Evolutionary conservation across 179 eudicot genomes (phyloP).

Genomic region (Silene coronaria): DNA sequence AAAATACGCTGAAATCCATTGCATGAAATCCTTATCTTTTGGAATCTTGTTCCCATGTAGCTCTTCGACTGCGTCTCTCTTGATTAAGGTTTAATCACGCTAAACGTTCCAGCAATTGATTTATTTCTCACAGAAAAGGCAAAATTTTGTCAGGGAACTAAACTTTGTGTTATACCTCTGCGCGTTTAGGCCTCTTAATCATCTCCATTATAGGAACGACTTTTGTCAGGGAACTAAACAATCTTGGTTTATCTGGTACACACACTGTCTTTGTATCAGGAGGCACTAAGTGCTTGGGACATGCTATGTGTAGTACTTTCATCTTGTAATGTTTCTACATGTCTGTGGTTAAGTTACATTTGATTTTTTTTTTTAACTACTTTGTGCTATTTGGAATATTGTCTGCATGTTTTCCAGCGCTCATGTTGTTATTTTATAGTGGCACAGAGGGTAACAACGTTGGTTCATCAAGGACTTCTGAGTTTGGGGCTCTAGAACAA

Average conservation of each 20-base stretch:
- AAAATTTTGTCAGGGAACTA: no score
- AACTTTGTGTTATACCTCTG: no score
- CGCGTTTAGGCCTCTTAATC: conserved; percentile 3
- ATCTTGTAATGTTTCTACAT: conserved; percentile 5
- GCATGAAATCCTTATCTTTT: conserved; percentile 2
- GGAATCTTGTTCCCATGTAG: not conserved
- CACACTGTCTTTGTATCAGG: not conserved
- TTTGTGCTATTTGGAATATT: not conserved
- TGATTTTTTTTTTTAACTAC: not conserved
- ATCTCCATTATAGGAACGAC: conserved; percentile 1
- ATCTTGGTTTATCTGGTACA: conserved; percentile 1
- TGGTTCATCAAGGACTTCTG: conserved; percentile 42
- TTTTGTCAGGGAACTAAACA: no score
- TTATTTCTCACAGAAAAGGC: conserved; percentile 5
- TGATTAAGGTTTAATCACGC: conserved; percentile 8
- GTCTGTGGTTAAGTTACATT: not conserved
- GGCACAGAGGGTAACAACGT: conserved; percentile 44
- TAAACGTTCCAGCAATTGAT: not conserved
- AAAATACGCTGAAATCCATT: conserved; percentile 6
- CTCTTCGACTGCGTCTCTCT: conserved; percentile 5
- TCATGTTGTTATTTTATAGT: conserved; percentile 38
- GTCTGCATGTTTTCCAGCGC: not conserved
- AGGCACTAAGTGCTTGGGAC: no score
- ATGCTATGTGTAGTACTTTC: not conserved
- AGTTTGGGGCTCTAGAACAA: conserved; percentile 57